A percentile compares a stretch with the other conserved stretches of the same genome.
Conservation (phyloP, 257 asterid species). For the Agastache rugosa region DNA sequence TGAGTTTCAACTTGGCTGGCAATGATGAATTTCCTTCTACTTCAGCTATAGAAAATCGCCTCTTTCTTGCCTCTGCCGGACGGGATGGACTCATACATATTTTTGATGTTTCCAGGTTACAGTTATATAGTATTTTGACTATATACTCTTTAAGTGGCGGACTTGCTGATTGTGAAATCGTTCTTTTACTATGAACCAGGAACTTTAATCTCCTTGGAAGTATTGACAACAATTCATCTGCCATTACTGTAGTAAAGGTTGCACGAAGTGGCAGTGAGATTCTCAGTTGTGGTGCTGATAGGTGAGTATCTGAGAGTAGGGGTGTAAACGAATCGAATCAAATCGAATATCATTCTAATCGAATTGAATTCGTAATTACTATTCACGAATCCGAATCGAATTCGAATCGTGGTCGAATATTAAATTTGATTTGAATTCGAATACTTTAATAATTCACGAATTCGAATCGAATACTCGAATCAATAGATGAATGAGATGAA, state of each 20-base stretch:
- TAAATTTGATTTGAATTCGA: no score
- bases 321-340: no score
- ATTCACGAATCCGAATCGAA: no score
- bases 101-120: constrained; percentile 63
- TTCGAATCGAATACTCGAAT: no score
- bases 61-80: constrained; percentile 68
- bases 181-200: constrained; percentile 44
- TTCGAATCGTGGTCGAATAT: no score
- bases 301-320: no score
- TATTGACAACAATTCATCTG: constrained; percentile 58
- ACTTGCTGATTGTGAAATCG: constrained; percentile 24
- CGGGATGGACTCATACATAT: constrained; percentile 65
- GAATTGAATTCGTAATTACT: no score
- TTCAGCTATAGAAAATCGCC: constrained; percentile 41
- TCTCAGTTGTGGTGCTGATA: constrained; percentile 60
- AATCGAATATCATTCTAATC: no score
- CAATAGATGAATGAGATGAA: no score
- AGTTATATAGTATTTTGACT: constrained; percentile 22
- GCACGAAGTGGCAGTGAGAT: constrained; percentile 54
- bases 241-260: constrained; percentile 59
- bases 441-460: no score
- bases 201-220: constrained; percentile 60
- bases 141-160: constrained; percentile 21
- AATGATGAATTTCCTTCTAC: constrained; percentile 35
- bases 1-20: constrained; percentile 55